Percentiles rank a stretch among this genome's conserved stretches.
phyloP scores from a whole-genome alignment of 2,329 filamentous ascomycete genomes.

The Talaromyces islandicus region DNA sequence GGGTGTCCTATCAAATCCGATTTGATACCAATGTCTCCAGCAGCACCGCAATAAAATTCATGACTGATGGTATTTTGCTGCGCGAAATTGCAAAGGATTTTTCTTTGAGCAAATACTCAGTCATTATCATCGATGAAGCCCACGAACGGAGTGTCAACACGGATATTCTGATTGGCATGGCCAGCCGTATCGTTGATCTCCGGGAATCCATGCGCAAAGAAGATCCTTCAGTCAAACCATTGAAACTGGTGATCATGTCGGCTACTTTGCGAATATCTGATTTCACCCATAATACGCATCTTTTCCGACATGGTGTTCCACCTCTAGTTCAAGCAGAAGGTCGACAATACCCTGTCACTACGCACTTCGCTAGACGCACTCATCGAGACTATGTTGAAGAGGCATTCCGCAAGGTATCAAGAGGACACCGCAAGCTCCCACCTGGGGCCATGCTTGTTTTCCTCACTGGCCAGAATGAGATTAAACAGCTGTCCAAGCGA shows the following conservation, averaged over 20 bases:
- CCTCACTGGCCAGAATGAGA: slow-evolving; percentile 89
- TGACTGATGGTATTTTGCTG: slow-evolving; percentile 95
- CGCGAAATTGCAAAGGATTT: slow-evolving; percentile 90
- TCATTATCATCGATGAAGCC: slow-evolving; percentile 91
- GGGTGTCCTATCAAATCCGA: slow-evolving; percentile 88
- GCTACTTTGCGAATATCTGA: slow-evolving; percentile 88
- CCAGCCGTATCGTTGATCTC: slow-evolving; percentile 84
- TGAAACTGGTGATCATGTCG: slow-evolving; percentile 98
- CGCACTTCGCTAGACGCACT: slow-evolving; percentile 81
- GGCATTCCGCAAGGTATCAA: slow-evolving; percentile 76
- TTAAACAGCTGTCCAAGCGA: slow-evolving; percentile 71
- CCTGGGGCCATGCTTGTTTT: slow-evolving; percentile 90
- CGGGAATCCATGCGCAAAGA: slow-evolving; percentile 69
- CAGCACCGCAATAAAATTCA: slow-evolving; percentile 91
- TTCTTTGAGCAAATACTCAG: slow-evolving; percentile 80
- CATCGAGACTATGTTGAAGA: slow-evolving; percentile 86
- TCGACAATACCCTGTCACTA: slow-evolving; percentile 81
- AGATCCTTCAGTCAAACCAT: slow-evolving; percentile 63
- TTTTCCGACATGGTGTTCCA: slow-evolving; percentile 69
- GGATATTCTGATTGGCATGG: slow-evolving; percentile 95
- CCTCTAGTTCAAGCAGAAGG: slow-evolving; percentile 87
- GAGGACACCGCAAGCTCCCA: slow-evolving; percentile 83
- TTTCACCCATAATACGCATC: slow-evolving; percentile 72
- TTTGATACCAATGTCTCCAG: slow-evolving; percentile 79
- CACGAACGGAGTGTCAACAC: slow-evolving; percentile 97